phyloP scores from a whole-genome alignment of 306 rosid genomes.

The Casuarina equisetifolia region DNA sequence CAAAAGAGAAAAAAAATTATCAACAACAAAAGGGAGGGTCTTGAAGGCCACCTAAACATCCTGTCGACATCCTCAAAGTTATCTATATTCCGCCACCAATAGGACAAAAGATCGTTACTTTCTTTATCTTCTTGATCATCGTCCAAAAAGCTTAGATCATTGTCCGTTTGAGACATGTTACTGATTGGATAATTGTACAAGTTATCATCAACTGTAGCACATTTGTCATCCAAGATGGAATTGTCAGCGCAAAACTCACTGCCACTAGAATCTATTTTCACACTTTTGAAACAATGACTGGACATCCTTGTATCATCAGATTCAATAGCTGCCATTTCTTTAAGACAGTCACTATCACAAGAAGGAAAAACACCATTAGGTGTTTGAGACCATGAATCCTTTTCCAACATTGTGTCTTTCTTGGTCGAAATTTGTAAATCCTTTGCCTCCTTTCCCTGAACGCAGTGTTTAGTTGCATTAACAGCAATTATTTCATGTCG shows the following conservation, averaged over 20 bases:
- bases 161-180: slow-evolving; percentile 54
- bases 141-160: slow-evolving; percentile 71
- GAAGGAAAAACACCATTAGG: slow-evolving; percentile 51
- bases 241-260: slow-evolving; percentile 50
- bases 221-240: slow-evolving; percentile 53
- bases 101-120: slow-evolving; percentile 32
- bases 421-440: slow-evolving; percentile 32
- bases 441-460: slow-evolving; percentile 37
- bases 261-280: slow-evolving; percentile 44
- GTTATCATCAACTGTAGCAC: slow-evolving; percentile 50
- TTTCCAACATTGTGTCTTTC: slow-evolving; percentile 50
- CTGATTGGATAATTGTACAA: slow-evolving; percentile 47
- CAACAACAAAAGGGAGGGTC: neutral
- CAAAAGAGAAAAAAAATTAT: neutral
- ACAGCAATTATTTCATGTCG: slow-evolving; percentile 33
- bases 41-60: slow-evolving; percentile 65
- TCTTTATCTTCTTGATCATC: slow-evolving; percentile 42
- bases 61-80: slow-evolving; percentile 84
- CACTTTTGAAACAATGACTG: slow-evolving; percentile 43
- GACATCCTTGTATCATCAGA: slow-evolving; percentile 45
- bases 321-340: slow-evolving; percentile 44
- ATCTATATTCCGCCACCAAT: slow-evolving; percentile 77
- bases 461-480: slow-evolving; percentile 31
- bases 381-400: slow-evolving; percentile 58
- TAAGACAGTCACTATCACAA: slow-evolving; percentile 42